These are phyloP conservation scores for Backusella tuberculispora DNA, from an alignment of 192 early-diverging fungal species.

Conservation along the genomic window DNA sequence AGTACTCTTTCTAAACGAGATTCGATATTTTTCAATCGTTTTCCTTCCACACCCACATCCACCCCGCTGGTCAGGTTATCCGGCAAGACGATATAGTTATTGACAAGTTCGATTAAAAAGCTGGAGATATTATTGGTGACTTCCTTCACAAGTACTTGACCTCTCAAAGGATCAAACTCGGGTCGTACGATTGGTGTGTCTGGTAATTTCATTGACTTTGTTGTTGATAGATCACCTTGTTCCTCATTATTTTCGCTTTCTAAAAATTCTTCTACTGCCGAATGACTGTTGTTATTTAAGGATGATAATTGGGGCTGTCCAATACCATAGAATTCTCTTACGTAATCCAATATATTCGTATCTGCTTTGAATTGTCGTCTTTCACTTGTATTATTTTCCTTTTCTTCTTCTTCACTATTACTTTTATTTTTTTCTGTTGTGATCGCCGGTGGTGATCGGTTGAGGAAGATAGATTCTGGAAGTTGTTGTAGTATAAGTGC, in stretches of 20 bases:
- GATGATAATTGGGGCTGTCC: background rate
- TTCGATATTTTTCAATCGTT: conserved; percentile 21
- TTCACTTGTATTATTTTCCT: background rate
- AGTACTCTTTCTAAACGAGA: conserved; percentile 19
- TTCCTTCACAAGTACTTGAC: conserved; percentile 25
- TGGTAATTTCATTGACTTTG: background rate
- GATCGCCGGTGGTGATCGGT: conserved; percentile 12
- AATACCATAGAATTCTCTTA: conserved; percentile 50
- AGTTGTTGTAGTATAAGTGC: conserved; percentile 41
- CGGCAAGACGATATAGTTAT: conserved; percentile 19
- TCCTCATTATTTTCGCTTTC: conserved; percentile 4
- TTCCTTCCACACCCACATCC: conserved; percentile 29
- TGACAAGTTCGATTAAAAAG: conserved; percentile 26
- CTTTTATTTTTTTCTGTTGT: background rate
- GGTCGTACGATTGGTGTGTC: background rate
- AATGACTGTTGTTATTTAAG: background rate
- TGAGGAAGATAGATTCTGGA: conserved; percentile 36
- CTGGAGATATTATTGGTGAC: conserved; percentile 13
- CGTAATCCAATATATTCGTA: conserved; percentile 49
- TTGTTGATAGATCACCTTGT: conserved; percentile 28
- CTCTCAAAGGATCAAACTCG: conserved; percentile 25
- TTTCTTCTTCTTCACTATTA: background rate
- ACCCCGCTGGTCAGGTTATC: conserved; percentile 15
- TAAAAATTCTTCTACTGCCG: background rate
- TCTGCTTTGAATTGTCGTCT: conserved; percentile 39